phyloP scores from a whole-genome alignment of 2,329 filamentous ascomycete genomes.

The Metarhizium album region DNA sequence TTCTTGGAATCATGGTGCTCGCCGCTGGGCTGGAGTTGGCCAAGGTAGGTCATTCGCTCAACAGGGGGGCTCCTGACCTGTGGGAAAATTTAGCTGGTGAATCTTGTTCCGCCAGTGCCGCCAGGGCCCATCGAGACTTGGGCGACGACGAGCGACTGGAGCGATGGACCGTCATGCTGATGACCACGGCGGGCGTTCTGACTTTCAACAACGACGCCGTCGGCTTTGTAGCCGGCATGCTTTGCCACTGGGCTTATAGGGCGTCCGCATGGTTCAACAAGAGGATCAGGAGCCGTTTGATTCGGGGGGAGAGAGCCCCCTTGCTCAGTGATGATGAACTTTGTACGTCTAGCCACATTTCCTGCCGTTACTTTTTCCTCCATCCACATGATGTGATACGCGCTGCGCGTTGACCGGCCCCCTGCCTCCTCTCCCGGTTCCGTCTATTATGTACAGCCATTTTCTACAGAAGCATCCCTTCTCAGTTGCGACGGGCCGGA shows the following conservation, averaged over 20 bases:
- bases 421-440: neutral
- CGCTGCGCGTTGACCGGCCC: neutral
- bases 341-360: neutral
- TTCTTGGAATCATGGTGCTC: slow-evolving; percentile 82
- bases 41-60: slow-evolving; percentile 74
- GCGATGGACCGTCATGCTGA: slow-evolving; percentile 82
- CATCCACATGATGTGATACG: no score
- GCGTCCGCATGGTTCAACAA: slow-evolving; percentile 32
- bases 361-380: neutral
- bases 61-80: slow-evolving; percentile 54
- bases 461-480: neutral
- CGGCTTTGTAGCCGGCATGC: slow-evolving; percentile 72
- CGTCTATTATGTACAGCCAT: no score
- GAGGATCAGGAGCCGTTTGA: slow-evolving; percentile 17
- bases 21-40: slow-evolving; percentile 82
- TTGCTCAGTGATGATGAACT: slow-evolving; percentile 17
- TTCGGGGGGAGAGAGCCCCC: slow-evolving; percentile 17
- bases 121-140: slow-evolving; percentile 39
- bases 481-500: no score
- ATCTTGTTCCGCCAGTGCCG: slow-evolving; percentile 18
- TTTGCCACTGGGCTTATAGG: slow-evolving; percentile 62
- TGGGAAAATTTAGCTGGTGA: slow-evolving; percentile 42
- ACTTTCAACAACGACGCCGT: slow-evolving; percentile 86
- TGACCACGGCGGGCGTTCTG: slow-evolving; percentile 70
- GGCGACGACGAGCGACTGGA: slow-evolving; percentile 59